Conservation (phyloP, 352 stramenopile species). For the Globisporangium heterothallicum region DNA sequence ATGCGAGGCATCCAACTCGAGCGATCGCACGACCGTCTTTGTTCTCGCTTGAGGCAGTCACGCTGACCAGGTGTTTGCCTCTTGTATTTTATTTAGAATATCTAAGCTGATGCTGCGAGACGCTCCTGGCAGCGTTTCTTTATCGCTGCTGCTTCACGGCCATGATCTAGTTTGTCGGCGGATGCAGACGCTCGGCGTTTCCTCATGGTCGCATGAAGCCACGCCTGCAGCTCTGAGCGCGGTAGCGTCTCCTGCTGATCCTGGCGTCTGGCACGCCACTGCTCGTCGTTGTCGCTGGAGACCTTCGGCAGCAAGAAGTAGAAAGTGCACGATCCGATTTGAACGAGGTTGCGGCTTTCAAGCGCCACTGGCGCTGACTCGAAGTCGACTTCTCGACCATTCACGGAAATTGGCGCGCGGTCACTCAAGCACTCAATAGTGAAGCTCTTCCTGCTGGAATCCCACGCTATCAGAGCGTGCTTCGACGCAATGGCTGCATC, state of each 20-base stretch:
- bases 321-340: slow-evolving; percentile 62
- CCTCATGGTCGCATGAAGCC: slow-evolving; percentile 22
- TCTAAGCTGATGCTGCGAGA: slow-evolving; percentile 3
- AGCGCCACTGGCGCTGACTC: slow-evolving; percentile 40
- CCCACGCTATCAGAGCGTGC: slow-evolving; percentile 72
- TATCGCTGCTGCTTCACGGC: slow-evolving; percentile 3
- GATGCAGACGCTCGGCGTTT: slow-evolving; percentile 17
- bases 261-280: neutral
- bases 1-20: too few relatives aligned
- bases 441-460: slow-evolving; percentile 35
- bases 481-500: slow-evolving; percentile 45
- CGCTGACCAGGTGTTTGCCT: too few relatives aligned
- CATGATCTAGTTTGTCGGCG: neutral
- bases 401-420: slow-evolving; percentile 52
- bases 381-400: slow-evolving; percentile 47
- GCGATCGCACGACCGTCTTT: too few relatives aligned
- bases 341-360: slow-evolving; percentile 46
- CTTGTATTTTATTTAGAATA: neutral
- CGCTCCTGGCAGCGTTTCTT: slow-evolving; percentile 17
- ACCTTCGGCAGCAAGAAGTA: slow-evolving; percentile 71
- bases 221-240: slow-evolving; percentile 25
- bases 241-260: neutral
- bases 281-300: slow-evolving; percentile 4
- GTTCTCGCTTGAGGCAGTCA: too few relatives aligned
- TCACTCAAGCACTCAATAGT: slow-evolving; percentile 66